phyloP scores from a whole-genome alignment of 495 filamentous ascomycete species.

The Penicillium soppii region DNA sequence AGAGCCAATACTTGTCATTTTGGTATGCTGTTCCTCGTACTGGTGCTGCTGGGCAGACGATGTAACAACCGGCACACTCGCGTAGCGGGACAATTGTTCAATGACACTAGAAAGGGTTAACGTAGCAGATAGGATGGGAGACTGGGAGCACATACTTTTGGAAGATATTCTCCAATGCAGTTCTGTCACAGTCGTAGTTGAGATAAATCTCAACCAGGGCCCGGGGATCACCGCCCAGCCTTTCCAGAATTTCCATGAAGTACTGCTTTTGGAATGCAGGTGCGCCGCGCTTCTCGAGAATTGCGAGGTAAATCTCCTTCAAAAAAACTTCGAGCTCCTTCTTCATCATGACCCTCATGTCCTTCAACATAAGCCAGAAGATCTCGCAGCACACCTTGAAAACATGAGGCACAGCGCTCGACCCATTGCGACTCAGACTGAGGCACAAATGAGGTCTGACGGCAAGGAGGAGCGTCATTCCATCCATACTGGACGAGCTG shows the following conservation, averaged over 20 bases:
- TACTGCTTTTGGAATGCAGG: constrained; percentile 89
- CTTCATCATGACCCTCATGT: constrained; percentile 94
- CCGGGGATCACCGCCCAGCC: constrained; percentile 79
- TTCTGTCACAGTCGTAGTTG: constrained; percentile 96
- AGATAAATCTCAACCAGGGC: constrained; percentile 95
- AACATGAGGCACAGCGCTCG: constrained; percentile 83
- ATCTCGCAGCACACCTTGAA: constrained; percentile 98
- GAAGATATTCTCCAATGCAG: constrained; percentile 94
- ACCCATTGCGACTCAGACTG: constrained; percentile 89
- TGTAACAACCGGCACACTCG: constrained; percentile 71
- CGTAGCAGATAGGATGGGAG: not conserved
- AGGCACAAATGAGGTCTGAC: constrained; percentile 95
- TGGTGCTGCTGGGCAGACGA: constrained; percentile 75
- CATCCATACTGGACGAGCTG: constrained; percentile 79
- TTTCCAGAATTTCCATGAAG: constrained; percentile 80
- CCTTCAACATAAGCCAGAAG: constrained; percentile 93
- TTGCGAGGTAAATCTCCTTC: constrained; percentile 95
- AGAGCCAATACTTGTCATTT: constrained; percentile 48
- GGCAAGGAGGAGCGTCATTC: constrained; percentile 89
- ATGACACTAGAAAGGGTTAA: constrained; percentile 59
- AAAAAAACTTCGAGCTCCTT: constrained; percentile 98
- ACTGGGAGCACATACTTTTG: constrained; percentile 52
- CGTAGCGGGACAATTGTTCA: constrained; percentile 85
- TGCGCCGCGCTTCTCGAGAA: constrained; percentile 83
- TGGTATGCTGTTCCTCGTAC: constrained; percentile 74